Percentiles rank a stretch among this genome's conserved stretches.
Evolutionary conservation across 78 protist genomes (phyloP).

Genomic region (Emiliania huxleyi): DNA sequence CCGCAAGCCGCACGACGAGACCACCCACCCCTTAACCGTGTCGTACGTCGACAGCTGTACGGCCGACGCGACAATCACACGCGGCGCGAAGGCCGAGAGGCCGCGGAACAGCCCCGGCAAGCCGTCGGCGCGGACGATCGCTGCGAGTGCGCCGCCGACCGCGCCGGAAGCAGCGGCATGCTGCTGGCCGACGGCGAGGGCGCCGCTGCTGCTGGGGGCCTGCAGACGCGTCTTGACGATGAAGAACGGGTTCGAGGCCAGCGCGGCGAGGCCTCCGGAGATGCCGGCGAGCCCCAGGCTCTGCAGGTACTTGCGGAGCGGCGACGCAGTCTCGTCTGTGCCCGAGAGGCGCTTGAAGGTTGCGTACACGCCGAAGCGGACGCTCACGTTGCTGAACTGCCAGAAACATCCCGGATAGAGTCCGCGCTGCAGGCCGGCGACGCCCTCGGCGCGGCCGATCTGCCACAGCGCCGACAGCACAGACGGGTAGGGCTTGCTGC

Average conservation of each 20-base stretch:
- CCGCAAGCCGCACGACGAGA: no score
- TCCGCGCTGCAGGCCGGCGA: conserved; percentile 11
- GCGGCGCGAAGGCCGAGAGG: neutral
- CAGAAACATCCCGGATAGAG: neutral
- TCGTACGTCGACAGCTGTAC: conserved; percentile 43
- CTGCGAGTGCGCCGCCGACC: neutral
- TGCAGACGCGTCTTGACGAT: conserved; percentile 22
- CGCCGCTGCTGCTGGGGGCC: neutral
- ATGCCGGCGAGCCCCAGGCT: neutral
- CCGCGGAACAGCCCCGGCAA: neutral
- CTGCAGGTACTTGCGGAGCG: neutral
- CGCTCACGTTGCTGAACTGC: conserved; percentile 28
- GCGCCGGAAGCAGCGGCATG: no score
- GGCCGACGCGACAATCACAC: conserved; percentile 10
- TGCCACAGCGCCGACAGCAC: neutral
- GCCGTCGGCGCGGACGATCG: neutral
- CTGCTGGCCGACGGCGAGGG: neutral
- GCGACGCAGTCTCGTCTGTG: neutral
- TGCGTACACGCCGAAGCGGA: conserved; percentile 21
- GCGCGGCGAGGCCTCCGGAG: conserved; percentile 7
- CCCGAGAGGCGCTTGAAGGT: neutral
- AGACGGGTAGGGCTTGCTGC: neutral
- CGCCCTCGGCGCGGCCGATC: neutral
- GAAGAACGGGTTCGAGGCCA: conserved; percentile 31
- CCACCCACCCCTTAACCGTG: neutral